phyloP scores from a whole-genome alignment of 2,329 filamentous ascomycete species.

The Calonectria montana region DNA sequence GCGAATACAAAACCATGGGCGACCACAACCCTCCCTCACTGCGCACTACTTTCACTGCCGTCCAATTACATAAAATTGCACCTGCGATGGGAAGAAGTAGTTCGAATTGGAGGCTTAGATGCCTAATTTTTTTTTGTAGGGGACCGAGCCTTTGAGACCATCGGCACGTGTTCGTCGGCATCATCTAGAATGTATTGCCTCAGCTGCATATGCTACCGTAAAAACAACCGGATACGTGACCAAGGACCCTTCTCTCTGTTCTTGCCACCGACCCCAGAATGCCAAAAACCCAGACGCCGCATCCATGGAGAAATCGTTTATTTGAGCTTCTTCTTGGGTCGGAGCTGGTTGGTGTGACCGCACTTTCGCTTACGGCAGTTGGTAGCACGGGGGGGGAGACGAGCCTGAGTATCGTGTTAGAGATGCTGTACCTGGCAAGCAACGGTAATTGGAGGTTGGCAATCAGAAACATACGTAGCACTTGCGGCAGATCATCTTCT shows the following conservation, averaged over 20 bases:
- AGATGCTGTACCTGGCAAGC: slow-evolving; percentile 1
- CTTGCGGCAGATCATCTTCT: slow-evolving; percentile 99
- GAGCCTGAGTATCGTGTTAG: slow-evolving; percentile 61
- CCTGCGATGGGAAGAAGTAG: background rate
- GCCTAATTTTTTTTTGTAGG: slow-evolving; percentile 21
- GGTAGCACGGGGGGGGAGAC: slow-evolving; percentile 97
- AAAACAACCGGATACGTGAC: slow-evolving; percentile 53
- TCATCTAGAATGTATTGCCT: slow-evolving; percentile 53
- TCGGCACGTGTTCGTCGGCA: slow-evolving; percentile 44
- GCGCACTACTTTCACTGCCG: background rate
- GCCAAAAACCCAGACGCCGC: slow-evolving; percentile 60
- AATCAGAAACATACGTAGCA: slow-evolving; percentile 84
- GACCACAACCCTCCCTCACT: background rate
- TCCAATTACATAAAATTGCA: background rate
- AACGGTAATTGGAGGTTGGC: background rate
- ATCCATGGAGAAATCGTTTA: slow-evolving; percentile 57
- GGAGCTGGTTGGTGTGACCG: slow-evolving; percentile 99
- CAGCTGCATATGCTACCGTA: slow-evolving; percentile 54
- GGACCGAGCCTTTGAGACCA: slow-evolving; percentile 27
- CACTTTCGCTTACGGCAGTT: slow-evolving; percentile 99
- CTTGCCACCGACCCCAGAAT: slow-evolving; percentile 52
- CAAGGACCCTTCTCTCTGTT: slow-evolving; percentile 50
- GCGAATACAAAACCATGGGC: background rate
- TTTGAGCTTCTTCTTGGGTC: slow-evolving; percentile 99
- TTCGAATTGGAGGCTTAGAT: slow-evolving; percentile 34